phyloP scores from a whole-genome alignment of 306 rosid species.

The Vigna radiata region DNA sequence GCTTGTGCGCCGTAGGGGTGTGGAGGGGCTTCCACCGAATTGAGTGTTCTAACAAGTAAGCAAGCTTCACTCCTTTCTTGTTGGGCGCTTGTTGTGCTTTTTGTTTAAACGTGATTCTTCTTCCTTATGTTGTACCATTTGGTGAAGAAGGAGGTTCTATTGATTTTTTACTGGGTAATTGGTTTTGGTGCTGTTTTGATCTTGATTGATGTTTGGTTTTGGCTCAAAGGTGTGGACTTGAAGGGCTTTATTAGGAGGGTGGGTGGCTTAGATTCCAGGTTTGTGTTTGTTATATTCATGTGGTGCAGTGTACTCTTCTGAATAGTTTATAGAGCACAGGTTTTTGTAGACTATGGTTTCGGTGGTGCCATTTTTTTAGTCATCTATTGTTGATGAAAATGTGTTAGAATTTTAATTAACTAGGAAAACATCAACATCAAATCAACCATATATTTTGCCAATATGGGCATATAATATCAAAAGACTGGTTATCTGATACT shows the following conservation, averaged over 20 bases:
- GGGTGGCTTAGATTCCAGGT: conserved; percentile 10
- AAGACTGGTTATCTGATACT: conserved; percentile 27
- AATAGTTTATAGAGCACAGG: not conserved
- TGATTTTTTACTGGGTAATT: too few relatives aligned
- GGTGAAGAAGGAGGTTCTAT: too few relatives aligned
- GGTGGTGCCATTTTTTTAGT: not conserved
- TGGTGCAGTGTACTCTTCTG: not conserved
- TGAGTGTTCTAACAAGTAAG: too few relatives aligned
- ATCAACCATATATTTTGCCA: conserved; percentile 33
- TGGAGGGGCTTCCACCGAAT: too few relatives aligned
- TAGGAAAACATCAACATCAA: conserved; percentile 29
- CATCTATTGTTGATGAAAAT: not conserved
- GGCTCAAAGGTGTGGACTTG: conserved; percentile 32
- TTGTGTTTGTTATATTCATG: conserved; percentile 53
- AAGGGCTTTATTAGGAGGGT: conserved; percentile 18
- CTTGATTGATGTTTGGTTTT: not conserved
- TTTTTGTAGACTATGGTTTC: not conserved
- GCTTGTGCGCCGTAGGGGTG: too few relatives aligned
- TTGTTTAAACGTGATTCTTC: too few relatives aligned
- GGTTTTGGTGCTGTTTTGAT: too few relatives aligned
- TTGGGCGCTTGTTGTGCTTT: too few relatives aligned
- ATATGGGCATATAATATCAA: conserved; percentile 16
- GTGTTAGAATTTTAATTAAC: not conserved
- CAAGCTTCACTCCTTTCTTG: too few relatives aligned
- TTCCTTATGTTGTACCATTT: too few relatives aligned